Base-by-base conservation (phyloP, 176 grass and related monocot species). In the Musa beccarii region DNA sequence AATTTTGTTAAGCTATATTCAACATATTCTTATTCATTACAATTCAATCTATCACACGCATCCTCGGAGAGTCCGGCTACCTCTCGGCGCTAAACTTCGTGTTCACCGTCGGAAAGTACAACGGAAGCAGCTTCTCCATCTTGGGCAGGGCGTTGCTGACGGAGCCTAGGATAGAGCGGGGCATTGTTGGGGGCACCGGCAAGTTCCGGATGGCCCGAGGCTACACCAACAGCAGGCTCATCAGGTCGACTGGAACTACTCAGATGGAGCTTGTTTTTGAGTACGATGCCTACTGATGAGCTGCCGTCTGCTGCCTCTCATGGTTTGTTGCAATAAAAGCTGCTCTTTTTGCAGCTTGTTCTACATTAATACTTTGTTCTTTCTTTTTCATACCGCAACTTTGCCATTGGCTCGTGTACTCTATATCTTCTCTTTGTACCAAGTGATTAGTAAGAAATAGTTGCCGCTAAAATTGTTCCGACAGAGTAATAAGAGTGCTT, bases 111-210 rank as follows among this genome's bases (percentile, higher is more conserved):
- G 82, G 74, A 0, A 17, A 67, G 13, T 82, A 82, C 79, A 85
- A 76, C 66, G 83, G 86, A 10, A 82, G 86, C 79, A 73, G 69
- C 55, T 0, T 89, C n/a, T 55, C 43, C 17, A 71, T 89, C 19
- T 59, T 73, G 1, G 86, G 86, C 0, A 56, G 71, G 11, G 76
- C 69, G 75, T 76, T 79, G 22, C 52, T 71, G 20, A 34, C 0
- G 57, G 19, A 14, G 63, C 79, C 15, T 59, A 76, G 79, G 21
- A 67, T 80, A 76, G 86, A 89, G 78, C 82, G 81, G 28, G 71
- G 59, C 0, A 77, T 89, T 52, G 34, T 76, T 79, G 86, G 86
- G 22, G 86, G 86, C 29, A 82, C 72, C 34, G 86, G 83, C 20
- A 75, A 52, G 66, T 79, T 89, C 74, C 76, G 82, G 71, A 2